phyloP scores from a whole-genome alignment of 2,329 filamentous ascomycete genomes.

The Fusarium secorum region DNA sequence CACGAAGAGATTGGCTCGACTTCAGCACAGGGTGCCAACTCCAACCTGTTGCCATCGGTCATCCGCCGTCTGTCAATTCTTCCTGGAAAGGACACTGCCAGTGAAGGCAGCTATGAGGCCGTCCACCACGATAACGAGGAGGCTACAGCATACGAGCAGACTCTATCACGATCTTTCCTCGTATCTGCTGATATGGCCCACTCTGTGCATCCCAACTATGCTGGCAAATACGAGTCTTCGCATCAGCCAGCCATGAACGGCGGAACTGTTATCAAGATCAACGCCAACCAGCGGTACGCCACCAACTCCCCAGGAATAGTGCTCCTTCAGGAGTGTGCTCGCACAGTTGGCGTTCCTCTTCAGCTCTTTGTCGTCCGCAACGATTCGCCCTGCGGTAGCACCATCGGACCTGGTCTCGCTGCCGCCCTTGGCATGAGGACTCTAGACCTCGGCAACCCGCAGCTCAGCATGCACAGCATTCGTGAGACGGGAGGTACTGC shows the following conservation, averaged over 20 bases:
- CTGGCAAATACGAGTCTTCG: slow-evolving; percentile 86
- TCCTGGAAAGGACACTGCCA: slow-evolving; percentile 71
- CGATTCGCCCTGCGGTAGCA: slow-evolving; percentile 92
- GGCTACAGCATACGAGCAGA: slow-evolving; percentile 90
- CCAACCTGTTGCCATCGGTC: slow-evolving; percentile 87
- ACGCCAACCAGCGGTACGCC: slow-evolving; percentile 95
- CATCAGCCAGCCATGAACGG: slow-evolving; percentile 97
- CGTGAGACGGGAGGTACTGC: slow-evolving; percentile 89
- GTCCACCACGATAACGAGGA: slow-evolving; percentile 68
- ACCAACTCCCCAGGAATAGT: slow-evolving; percentile 97
- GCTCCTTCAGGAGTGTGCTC: slow-evolving; percentile 86
- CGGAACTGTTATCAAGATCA: slow-evolving; percentile 96
- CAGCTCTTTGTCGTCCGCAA: slow-evolving; percentile 97
- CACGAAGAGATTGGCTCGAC: slow-evolving; percentile 96
- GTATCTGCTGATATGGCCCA: slow-evolving; percentile 98
- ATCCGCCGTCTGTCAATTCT: slow-evolving; percentile 86
- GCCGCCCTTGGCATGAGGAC: slow-evolving; percentile 87
- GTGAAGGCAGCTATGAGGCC: slow-evolving; percentile 66
- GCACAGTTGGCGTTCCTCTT: slow-evolving; percentile 77
- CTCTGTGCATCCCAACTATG: slow-evolving; percentile 94
- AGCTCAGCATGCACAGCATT: slow-evolving; percentile 97
- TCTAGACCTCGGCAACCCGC: slow-evolving; percentile 90
- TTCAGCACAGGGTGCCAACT: slow-evolving; percentile 92
- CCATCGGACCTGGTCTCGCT: slow-evolving; percentile 95
- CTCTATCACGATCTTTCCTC: slow-evolving; percentile 87